Conservation (phyloP, 495 filamentous ascomycete species). For the Penicillium roqueforti region DNA sequence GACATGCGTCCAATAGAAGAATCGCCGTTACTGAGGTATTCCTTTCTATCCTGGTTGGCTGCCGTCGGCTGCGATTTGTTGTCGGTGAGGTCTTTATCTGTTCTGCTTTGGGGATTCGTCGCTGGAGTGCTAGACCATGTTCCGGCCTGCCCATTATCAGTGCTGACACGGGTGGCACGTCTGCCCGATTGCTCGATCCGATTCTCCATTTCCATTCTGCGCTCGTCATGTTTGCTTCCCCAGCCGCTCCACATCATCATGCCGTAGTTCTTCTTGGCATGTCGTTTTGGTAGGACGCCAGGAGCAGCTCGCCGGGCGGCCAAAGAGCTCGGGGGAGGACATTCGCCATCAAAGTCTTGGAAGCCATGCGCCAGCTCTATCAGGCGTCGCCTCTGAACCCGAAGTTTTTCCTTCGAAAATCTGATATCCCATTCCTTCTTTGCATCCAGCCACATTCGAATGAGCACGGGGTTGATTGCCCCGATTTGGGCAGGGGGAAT, state of each 20-base stretch:
- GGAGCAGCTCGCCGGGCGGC: slow-evolving; percentile 61
- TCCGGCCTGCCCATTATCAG: slow-evolving; percentile 36
- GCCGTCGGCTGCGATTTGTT: background rate
- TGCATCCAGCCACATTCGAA: slow-evolving; percentile 74
- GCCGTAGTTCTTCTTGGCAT: slow-evolving; percentile 57
- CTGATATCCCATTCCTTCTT: slow-evolving; percentile 66
- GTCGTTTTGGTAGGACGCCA: slow-evolving; percentile 50
- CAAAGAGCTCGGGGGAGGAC: slow-evolving; percentile 76
- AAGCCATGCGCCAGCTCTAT: slow-evolving; percentile 68
- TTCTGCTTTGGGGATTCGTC: slow-evolving; percentile 6
- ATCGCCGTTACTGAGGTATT: slow-evolving; percentile 6
- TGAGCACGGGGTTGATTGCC: slow-evolving; percentile 71
- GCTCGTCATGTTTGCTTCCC: slow-evolving; percentile 84
- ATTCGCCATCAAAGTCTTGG: slow-evolving; percentile 66
- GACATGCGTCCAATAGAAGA: background rate
- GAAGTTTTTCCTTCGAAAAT: slow-evolving; percentile 60
- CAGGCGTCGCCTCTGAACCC: slow-evolving; percentile 64
- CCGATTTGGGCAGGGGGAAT: slow-evolving; percentile 64
- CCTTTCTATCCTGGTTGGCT: slow-evolving; percentile 18
- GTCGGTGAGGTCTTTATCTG: background rate
- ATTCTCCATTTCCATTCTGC: slow-evolving; percentile 53
- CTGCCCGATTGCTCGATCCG: slow-evolving; percentile 24
- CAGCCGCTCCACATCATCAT: slow-evolving; percentile 78
- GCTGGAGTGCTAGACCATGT: slow-evolving; percentile 27
- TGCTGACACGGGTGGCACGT: slow-evolving; percentile 27